A percentile compares a stretch with the other conserved stretches of the same genome.
These are phyloP conservation scores for Fusarium sp. DNA, from an alignment of 2,329 filamentous ascomycete species.

Conservation along the genomic window DNA sequence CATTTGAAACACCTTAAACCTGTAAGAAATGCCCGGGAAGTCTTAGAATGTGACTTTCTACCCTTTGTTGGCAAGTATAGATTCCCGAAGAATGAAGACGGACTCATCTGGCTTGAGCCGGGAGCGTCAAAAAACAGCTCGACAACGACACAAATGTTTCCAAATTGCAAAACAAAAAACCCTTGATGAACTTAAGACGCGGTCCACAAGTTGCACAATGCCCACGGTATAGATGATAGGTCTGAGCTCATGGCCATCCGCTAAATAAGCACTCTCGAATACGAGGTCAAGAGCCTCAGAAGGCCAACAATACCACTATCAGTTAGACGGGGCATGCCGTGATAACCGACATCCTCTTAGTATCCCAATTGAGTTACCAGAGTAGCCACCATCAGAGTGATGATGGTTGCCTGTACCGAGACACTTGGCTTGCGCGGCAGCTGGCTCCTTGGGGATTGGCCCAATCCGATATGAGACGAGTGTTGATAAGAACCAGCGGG, in stretches of 20 bases:
- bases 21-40: neutral
- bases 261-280: neutral
- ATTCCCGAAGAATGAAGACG: neutral
- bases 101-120: neutral
- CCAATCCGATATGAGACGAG: neutral
- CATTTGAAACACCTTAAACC: neutral
- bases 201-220: neutral
- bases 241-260: neutral
- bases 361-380: neutral
- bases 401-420: neutral
- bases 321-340: neutral
- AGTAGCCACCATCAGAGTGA: neutral
- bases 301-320: neutral
- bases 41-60: neutral
- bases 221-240: accelerated
- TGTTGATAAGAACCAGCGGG: neutral
- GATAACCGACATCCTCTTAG: neutral
- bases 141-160: neutral
- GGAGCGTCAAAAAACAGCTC: neutral
- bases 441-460: neutral
- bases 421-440: neutral
- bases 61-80: neutral
- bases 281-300: neutral
- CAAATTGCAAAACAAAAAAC: neutral
- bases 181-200: neutral